Conservation (phyloP, 257 asterid genomes). For the Solanum bulbocastanum region DNA sequence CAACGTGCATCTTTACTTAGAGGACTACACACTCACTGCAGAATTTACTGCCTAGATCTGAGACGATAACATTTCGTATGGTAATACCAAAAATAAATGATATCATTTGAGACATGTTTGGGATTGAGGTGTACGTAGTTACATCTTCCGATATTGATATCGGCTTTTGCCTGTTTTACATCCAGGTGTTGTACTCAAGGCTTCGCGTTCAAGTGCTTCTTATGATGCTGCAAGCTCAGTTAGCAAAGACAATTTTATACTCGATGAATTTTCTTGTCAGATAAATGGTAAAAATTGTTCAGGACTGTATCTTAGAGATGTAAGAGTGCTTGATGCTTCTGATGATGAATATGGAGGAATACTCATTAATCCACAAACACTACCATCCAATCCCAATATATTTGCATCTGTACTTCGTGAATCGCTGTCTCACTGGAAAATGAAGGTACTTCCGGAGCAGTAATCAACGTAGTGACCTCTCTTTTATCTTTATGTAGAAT, state of each 20-base stretch:
- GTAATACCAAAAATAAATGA: not conserved
- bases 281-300: constrained; percentile 32
- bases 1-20: not conserved
- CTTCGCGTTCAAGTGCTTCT: constrained; percentile 36
- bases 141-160: not conserved
- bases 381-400: constrained; percentile 51
- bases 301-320: constrained; percentile 15
- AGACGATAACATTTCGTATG: not conserved
- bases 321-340: constrained; percentile 50
- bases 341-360: constrained; percentile 82
- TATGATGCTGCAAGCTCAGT: constrained; percentile 22
- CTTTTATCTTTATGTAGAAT: not conserved
- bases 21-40: not conserved
- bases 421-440: constrained; percentile 60
- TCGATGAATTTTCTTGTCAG: constrained; percentile 29
- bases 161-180: not conserved
- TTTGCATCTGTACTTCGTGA: constrained; percentile 51
- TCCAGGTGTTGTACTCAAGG: constrained; percentile 8
- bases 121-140: not conserved
- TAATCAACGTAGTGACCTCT: not conserved
- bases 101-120: not conserved
- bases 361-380: constrained; percentile 37
- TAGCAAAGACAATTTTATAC: constrained; percentile 24
- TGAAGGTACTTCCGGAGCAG: constrained; percentile 25
- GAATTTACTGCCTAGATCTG: not conserved